Conservation (phyloP, 2,329 filamentous ascomycete genomes). For the Dothideomycetidae sp. region DNA sequence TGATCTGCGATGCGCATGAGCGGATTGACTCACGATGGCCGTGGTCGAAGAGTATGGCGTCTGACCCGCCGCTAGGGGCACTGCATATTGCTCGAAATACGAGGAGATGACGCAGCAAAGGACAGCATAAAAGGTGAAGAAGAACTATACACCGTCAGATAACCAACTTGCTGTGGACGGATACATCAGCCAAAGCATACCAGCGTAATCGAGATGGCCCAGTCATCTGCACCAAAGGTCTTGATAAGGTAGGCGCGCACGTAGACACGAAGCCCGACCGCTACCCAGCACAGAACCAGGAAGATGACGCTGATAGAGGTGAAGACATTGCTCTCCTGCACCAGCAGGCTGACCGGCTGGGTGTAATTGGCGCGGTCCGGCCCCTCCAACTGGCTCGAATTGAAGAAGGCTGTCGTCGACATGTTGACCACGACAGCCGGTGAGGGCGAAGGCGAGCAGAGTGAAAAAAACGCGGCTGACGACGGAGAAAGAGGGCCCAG, state of each 20-base stretch:
- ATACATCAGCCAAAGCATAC: no score
- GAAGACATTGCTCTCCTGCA: background rate
- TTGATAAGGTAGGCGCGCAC: conserved; percentile 7
- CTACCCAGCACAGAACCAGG: conserved; percentile 7
- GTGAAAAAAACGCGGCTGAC: no score
- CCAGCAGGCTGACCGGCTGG: background rate
- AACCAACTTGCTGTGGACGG: no score
- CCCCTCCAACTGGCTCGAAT: background rate
- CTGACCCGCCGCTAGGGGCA: conserved; percentile 1
- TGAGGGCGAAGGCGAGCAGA: no score
- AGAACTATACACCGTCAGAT: conserved; percentile 1
- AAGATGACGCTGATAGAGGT: background rate
- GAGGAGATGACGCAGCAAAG: conserved; percentile 1
- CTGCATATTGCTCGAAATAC: background rate
- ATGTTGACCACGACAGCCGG: no score
- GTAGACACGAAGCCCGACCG: conserved; percentile 8
- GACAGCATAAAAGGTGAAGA: conserved; percentile 4
- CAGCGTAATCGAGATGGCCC: conserved; percentile 5
- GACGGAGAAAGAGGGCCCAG: no score
- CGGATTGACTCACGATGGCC: background rate
- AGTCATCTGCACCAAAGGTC: conserved; percentile 11
- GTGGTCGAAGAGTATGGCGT: background rate
- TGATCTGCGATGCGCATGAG: no score
- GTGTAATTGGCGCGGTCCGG: background rate
- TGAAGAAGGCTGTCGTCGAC: background rate